Evolutionary conservation across 2,329 filamentous ascomycete genomes (phyloP), one percentile per base, ranked within the genome.

Genomic region (Aureobasidium sp.): DNA sequence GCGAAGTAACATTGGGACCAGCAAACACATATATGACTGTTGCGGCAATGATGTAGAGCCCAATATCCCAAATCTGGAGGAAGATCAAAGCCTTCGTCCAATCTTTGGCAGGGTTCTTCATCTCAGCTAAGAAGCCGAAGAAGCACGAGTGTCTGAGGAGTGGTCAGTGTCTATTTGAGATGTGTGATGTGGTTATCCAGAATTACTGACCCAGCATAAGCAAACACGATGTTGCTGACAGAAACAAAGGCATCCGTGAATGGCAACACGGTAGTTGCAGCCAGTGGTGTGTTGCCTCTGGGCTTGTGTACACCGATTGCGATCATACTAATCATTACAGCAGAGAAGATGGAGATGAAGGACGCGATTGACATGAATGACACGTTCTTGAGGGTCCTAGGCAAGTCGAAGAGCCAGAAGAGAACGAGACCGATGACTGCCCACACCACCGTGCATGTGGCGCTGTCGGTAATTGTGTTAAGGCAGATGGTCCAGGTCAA

Each of bases 401-500:
- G 86, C 1, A 88, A 67, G 41, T 84, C 83, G 31, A 83, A 78
- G 9, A 84, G 61, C 68, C 84, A 83, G 61, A 83, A 86, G 3
- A 89, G 60, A 3, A 81, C 69, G 65, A 86, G 69, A 0, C 84
- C 86, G 1, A 86, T 75, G n/a, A 86, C 76, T 1, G 80, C 82
- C 75, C 84, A 89, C 0, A 85, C 77, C 62, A 89, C 83, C 1
- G 85, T 87, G 71, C 87, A 89, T 0, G 81, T 79, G 0, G 79
- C 83, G 65, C 87, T 81, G 5, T 82, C 73, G 3, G 84, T 86
- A 60, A 90, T 77, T 57, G 81, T 84, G 68, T 85, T 85, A 72
- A 90, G 82, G 62, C 87, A 87, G 68, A 90, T 87, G n/a, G 81
- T 82, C 65, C 88, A 88, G 0, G 86, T 88, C 63, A 90, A 74